Evolutionary conservation across 352 stramenopile genomes (phyloP), one percentile per base, ranked within the genome.

Genomic region (Globisporangium orthogonon): DNA sequence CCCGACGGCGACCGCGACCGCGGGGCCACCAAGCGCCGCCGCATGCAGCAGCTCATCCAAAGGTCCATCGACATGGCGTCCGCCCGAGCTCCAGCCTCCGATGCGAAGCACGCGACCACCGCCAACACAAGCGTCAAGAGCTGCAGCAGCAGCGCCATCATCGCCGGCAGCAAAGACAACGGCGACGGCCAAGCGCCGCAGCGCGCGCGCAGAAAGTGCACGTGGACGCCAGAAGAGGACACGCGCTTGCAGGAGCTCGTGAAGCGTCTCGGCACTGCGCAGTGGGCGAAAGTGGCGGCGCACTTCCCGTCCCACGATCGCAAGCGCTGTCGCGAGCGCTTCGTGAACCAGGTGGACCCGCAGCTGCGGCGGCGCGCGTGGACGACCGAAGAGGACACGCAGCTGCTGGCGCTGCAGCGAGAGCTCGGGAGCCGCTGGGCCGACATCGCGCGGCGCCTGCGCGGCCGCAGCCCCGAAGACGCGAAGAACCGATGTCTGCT

Each of bases 261-360:
- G n/a, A 40, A 56, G 0, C 45, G 66, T 31, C 33, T 76, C 31
- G 75, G 78, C 1, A 41, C 15, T 0, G 31, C 33, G 9, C 60
- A 76, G 15, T 88, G 76, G 76, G 62, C 69, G 13, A 37, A 46
- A n/a, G 71, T 87, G 13, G 73, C 76, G 0, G 13, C 14, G 40
- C 43, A 77, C 14, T 74, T 91, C 11, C 65, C 72, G 4, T 58
- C 46, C 3, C 67, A 70, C 23, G 71, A 87, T 40, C 77, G 83
- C 18, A 93, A 91, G 61, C 66, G 79, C 6, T 90, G 78, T 48
- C 73, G 83, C 0, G 83, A 93, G 51, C 64, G 83, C n/a, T 93
- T 72, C 29, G 65, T 87, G 37, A 90, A 93, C 56, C 75, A 89
- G 58, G 51, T 90, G 44, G 69, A 75, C 41, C 67, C 78, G 14